Conservation (phyloP, 495 filamentous ascomycete genomes). For the Immersiella caudata region DNA sequence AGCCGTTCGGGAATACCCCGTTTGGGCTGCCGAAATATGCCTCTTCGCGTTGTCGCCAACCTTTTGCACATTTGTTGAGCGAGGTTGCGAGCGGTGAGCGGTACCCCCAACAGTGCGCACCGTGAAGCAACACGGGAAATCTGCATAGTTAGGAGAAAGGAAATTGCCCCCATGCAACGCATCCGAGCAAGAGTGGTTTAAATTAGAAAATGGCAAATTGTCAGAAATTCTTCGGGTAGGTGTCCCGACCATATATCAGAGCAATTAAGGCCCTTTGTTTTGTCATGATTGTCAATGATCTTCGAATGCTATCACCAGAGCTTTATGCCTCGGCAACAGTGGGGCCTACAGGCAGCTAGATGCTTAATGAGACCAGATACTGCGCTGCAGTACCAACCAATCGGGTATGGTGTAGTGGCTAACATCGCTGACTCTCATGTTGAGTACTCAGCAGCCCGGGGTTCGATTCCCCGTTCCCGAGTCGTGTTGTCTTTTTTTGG, state of each 20-base stretch:
- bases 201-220: neutral
- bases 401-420: slow-evolving; percentile 17
- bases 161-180: neutral
- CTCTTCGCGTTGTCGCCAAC: neutral
- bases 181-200: neutral
- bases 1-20: neutral
- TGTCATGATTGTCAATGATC: too few species aligned
- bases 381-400: neutral
- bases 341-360: too few species aligned
- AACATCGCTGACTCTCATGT: slow-evolving; percentile 10
- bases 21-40: neutral
- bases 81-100: too few species aligned
- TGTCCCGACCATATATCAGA: neutral
- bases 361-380: too few species aligned
- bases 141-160: neutral
- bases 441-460: slow-evolving; percentile 13
- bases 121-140: too few species aligned
- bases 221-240: neutral
- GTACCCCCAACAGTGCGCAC: too few species aligned
- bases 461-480: slow-evolving; percentile 15
- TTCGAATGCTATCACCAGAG: too few species aligned
- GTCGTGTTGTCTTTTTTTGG: neutral
- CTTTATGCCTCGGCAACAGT: too few species aligned
- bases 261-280: neutral
- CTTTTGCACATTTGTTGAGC: too few species aligned